These are phyloP conservation scores for Candida rishiriensis DNA, from an alignment of 805 yeast genomes.

Conservation along the genomic window DNA sequence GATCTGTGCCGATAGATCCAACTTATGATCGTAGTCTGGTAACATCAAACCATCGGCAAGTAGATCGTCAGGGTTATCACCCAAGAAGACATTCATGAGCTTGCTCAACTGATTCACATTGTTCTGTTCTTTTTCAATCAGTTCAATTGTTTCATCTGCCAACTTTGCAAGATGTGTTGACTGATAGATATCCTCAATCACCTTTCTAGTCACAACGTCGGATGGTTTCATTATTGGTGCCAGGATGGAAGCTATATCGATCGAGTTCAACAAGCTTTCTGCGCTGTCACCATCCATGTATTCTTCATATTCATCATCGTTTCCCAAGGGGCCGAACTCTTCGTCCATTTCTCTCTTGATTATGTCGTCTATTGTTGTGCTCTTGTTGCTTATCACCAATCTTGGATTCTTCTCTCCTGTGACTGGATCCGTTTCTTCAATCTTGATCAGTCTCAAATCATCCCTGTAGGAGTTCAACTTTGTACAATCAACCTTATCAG, in stretches of 20 bases:
- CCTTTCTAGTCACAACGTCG: constrained; percentile 69
- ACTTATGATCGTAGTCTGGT: constrained; percentile 65
- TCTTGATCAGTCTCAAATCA: constrained; percentile 16
- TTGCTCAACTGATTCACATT: constrained; percentile 67
- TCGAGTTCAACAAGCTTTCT: constrained; percentile 42
- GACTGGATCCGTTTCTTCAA: constrained; percentile 13
- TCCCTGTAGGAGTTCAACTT: constrained; percentile 21
- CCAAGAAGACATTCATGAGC: constrained; percentile 73
- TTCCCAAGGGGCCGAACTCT: constrained; percentile 22
- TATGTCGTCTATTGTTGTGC: constrained; percentile 20
- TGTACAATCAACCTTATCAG: constrained; percentile 22
- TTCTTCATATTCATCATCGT: constrained; percentile 12
- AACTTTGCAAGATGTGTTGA: constrained; percentile 51
- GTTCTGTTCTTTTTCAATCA: constrained; percentile 77
- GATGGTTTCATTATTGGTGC: constrained; percentile 79
- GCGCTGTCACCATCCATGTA: constrained; percentile 22
- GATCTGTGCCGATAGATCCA: constrained; percentile 30
- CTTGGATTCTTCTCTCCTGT: constrained; percentile 17
- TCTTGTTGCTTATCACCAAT: constrained; percentile 23
- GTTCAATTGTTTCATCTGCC: constrained; percentile 68
- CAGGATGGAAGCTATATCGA: constrained; percentile 55
- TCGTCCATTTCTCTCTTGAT: constrained; percentile 25
- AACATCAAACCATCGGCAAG: constrained; percentile 61
- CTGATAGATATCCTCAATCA: constrained; percentile 63
- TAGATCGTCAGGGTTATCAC: constrained; percentile 75